These are phyloP conservation scores for Hymenoscyphus linearis DNA, from an alignment of 2,329 filamentous ascomycete species.

Conservation along the genomic window DNA sequence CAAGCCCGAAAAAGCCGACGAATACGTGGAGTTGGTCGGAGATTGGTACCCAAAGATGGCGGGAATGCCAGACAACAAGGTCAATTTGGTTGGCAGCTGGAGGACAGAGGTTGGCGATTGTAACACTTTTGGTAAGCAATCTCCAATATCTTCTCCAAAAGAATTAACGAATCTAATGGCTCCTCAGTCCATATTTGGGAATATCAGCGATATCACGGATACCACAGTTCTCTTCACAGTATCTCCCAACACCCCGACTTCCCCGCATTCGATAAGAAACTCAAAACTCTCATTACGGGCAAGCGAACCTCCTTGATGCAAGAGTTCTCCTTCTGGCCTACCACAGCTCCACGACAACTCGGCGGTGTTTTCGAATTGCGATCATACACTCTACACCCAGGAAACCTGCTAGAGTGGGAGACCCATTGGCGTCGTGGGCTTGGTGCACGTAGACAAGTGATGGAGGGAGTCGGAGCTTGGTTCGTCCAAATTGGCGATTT, in stretches of 20 bases:
- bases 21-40: conserved; percentile 86
- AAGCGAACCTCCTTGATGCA: conserved; percentile 96
- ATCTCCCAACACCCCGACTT: conserved; percentile 83
- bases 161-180: background rate
- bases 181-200: conserved; percentile 94
- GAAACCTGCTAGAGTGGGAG: conserved; percentile 97
- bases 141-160: conserved; percentile 8
- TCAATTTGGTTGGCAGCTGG: conserved; percentile 96
- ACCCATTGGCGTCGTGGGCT: conserved; percentile 94
- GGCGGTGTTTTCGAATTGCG: conserved; percentile 94
- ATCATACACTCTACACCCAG: conserved; percentile 92
- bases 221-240: conserved; percentile 83
- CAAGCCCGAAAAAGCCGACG: conserved; percentile 90
- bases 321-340: conserved; percentile 99
- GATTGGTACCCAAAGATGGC: conserved; percentile 92
- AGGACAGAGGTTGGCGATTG: conserved; percentile 95
- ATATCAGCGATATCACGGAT: conserved; percentile 94
- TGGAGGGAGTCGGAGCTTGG: conserved; percentile 98
- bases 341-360: conserved; percentile 79
- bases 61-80: conserved; percentile 77
- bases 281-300: conserved; percentile 76
- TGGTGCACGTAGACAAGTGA: conserved; percentile 86
- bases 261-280: conserved; percentile 73
- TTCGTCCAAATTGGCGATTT: conserved; percentile 97
- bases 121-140: conserved; percentile 79